Conservation (phyloP, 1,139 yeast species). For the Lodderomyces metapsilosis region DNA sequence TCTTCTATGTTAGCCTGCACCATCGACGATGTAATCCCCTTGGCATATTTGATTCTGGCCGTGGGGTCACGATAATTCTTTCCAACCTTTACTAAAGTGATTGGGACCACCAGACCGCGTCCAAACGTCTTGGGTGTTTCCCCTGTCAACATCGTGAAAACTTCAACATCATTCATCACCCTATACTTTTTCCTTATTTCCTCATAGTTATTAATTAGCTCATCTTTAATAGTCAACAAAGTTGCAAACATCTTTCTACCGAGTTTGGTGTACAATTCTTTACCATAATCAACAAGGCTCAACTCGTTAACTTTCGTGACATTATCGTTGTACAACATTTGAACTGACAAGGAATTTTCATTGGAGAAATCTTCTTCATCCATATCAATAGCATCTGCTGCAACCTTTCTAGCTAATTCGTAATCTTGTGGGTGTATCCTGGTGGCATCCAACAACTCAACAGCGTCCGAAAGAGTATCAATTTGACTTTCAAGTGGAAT, state of each 20-base stretch:
- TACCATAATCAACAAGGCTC: slow-evolving; percentile 90
- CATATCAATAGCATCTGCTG: slow-evolving; percentile 93
- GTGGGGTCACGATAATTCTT: slow-evolving; percentile 40
- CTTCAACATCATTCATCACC: slow-evolving; percentile 63
- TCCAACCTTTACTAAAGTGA: slow-evolving; percentile 58
- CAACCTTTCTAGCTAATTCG: slow-evolving; percentile 93
- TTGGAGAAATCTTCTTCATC: slow-evolving; percentile 93
- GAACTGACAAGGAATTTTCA: slow-evolving; percentile 78
- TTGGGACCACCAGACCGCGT: slow-evolving; percentile 77
- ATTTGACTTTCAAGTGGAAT: slow-evolving; percentile 66
- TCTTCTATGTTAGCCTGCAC: slow-evolving; percentile 74
- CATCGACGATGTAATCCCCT: slow-evolving; percentile 72
- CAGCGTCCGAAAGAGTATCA: slow-evolving; percentile 42
- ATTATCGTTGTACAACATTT: slow-evolving; percentile 76
- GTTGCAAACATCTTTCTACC: slow-evolving; percentile 80
- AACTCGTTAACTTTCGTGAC: slow-evolving; percentile 86
- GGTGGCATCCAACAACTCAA: slow-evolving; percentile 88
- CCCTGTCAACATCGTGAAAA: slow-evolving; percentile 88
- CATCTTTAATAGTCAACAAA: slow-evolving; percentile 83
- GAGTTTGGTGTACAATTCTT: slow-evolving; percentile 75
- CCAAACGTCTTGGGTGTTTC: slow-evolving; percentile 71
- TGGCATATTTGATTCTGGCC: slow-evolving; percentile 40
- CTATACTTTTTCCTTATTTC: slow-evolving; percentile 79
- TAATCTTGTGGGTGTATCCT: slow-evolving; percentile 98
- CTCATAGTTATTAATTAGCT: slow-evolving; percentile 80